Evolutionary conservation across 2,329 filamentous ascomycete genomes (phyloP), one percentile per base, ranked within the genome.

Genomic region (Talaromyces funiculosus): DNA sequence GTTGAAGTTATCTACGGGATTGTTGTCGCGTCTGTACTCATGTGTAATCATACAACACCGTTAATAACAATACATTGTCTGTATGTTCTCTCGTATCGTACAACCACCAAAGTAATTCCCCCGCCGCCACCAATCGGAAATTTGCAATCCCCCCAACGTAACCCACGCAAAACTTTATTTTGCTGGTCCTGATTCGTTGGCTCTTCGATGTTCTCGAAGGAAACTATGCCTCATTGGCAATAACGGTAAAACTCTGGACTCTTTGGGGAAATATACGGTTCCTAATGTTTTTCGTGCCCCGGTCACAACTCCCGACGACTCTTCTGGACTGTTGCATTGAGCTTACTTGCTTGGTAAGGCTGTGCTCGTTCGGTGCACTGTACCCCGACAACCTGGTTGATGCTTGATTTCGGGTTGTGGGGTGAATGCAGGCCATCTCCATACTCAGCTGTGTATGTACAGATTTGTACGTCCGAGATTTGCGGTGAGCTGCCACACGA

Each of bases 241-340:
- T 10, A 29, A 49, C 45, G 45, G 45, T 49, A 49, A 26, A 29
- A 24, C 42, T 47, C 16, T 49, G 45, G 45, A 1, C 9, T 12
- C 9, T 12, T 33, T 33, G 9, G 31, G 31, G 9, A n/a, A 31
- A 49, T 20, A 18, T 14, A 42, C 37, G 22, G 53, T 55, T 55
- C 53, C 53, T 55, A 55, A 55, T 20, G 18, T 37, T 55, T 55
- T 55, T 55, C 53, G 53, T 55, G 35, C 31, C 31, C 33, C 49
- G 16, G 45, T 49, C 29, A n/a, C n/a, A n/a, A n/a, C n/a, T n/a
- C n/a, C 16, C 29, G 29, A 24, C n/a, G n/a, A 20, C 14, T 3
- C 51, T 38, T 54, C 51, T 40, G 51, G 53, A 40, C 29, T 16
- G 53, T 54, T 40, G 53, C 53, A 54, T 54, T 31, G 45, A 33